Evolutionary conservation across 1,139 yeast species (phyloP).

Genomic region (Barnettozyma hawaiiensis): DNA sequence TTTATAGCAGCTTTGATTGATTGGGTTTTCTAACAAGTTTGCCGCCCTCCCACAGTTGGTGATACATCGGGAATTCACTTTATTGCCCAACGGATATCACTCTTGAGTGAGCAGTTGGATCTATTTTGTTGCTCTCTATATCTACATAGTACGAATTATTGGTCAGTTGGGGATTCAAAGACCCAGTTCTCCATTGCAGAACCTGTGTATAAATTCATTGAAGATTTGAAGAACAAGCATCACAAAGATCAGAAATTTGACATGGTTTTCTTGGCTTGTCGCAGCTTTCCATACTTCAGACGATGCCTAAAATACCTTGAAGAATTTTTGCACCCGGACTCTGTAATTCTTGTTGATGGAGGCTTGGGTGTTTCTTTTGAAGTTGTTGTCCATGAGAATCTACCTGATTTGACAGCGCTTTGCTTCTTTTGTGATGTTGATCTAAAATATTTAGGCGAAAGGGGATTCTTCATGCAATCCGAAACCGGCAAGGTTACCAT

Average conservation of each 20-base stretch:
- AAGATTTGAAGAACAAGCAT: not conserved
- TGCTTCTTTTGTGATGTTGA: constrained; percentile 8
- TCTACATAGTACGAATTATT: not conserved
- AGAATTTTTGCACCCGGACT: not conserved
- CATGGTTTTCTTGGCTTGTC: constrained; percentile 8
- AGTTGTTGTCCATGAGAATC: constrained; percentile 4
- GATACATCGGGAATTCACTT: constrained; percentile 18
- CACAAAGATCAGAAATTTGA: constrained; percentile 2
- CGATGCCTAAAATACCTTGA: not conserved
- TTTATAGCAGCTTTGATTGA: not conserved
- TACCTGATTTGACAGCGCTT: constrained; percentile 6
- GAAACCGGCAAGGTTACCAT: not conserved
- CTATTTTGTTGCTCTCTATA: constrained; percentile 11
- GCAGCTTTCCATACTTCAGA: constrained; percentile 8
- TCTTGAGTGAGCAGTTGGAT: not conserved
- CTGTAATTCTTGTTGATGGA: constrained; percentile 12
- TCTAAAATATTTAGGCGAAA: constrained; percentile 4
- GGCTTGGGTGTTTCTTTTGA: constrained; percentile 11
- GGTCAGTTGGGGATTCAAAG: not conserved
- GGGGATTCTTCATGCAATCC: not conserved
- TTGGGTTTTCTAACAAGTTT: not conserved
- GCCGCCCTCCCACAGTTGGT: constrained; percentile 25
- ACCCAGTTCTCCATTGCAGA: constrained; percentile 1
- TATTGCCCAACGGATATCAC: constrained; percentile 9
- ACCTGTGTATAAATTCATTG: constrained; percentile 1